Evolutionary conservation across 2,329 filamentous ascomycete genomes (phyloP).

Genomic region (Aureobasidium melanogenum): DNA sequence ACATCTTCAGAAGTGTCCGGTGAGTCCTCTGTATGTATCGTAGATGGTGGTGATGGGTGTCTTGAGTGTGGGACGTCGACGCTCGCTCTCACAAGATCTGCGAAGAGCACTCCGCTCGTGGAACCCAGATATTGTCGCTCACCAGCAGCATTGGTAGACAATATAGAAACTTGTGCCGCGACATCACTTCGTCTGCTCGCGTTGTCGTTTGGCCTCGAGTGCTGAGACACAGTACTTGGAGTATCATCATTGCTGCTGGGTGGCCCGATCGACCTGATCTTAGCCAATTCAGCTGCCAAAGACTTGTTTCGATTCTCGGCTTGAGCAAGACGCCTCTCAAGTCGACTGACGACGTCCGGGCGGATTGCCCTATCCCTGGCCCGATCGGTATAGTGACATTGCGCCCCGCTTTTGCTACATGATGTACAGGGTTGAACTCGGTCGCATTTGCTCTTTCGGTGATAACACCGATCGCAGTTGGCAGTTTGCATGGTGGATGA

Average conservation of each 20-base stretch:
- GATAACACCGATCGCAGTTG: constrained; percentile 33
- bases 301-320: constrained; percentile 25
- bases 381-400: constrained; percentile 28
- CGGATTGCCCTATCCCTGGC: constrained; percentile 23
- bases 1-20: constrained; percentile 5
- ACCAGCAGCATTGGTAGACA: constrained; percentile 35
- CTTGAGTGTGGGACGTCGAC: constrained; percentile 13
- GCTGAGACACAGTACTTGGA: neutral
- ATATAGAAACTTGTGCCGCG: constrained; percentile 34
- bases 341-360: constrained; percentile 27
- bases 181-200: constrained; percentile 23
- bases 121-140: constrained; percentile 36
- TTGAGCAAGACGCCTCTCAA: constrained; percentile 28
- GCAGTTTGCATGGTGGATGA: constrained; percentile 9
- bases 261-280: neutral
- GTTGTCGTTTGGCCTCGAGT: neutral
- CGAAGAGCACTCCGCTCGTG: constrained; percentile 34
- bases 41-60: constrained; percentile 3
- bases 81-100: constrained; percentile 30
- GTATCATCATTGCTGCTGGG: constrained; percentile 1
- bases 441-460: constrained; percentile 35
- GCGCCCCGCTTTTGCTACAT: constrained; percentile 27
- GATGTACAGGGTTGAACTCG: constrained; percentile 30
- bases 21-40: neutral
- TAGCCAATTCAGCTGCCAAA: constrained; percentile 16